A percentile compares a stretch with the other conserved stretches of the same genome.
phyloP scores from a whole-genome alignment of 2,329 filamentous ascomycete genomes.

The Cordyceps sp. region DNA sequence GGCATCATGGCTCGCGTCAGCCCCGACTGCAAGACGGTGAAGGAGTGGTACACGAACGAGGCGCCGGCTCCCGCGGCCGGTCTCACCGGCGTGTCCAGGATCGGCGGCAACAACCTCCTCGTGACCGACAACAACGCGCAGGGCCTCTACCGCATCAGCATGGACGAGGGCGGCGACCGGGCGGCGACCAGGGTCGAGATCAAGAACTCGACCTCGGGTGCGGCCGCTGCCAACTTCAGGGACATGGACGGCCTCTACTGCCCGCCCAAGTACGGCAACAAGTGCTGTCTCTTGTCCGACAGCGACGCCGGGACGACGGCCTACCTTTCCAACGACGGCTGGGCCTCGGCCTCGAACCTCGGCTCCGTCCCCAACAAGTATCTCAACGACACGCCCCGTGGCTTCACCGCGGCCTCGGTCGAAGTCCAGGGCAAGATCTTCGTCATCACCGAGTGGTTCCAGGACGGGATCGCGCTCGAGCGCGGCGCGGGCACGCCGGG shows the following conservation, averaged over 20 bases:
- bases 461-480: background rate
- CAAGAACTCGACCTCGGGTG: background rate
- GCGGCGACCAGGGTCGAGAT: too few relatives aligned
- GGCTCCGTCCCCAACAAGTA: background rate
- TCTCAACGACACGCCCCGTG: background rate
- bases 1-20: background rate
- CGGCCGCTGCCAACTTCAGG: background rate
- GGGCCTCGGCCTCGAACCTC: background rate
- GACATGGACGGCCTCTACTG: background rate
- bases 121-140: background rate
- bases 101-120: background rate
- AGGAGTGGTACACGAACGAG: background rate
- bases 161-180: background rate
- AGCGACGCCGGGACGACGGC: background rate
- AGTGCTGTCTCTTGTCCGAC: background rate
- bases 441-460: background rate
- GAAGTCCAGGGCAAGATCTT: background rate
- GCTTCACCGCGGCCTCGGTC: background rate
- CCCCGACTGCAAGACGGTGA: background rate
- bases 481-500: background rate
- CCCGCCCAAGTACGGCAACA: background rate
- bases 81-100: background rate
- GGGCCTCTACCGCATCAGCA: background rate
- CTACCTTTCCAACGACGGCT: background rate
- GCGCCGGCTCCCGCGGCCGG: background rate